Evolutionary conservation across 768 basidiomycete species (phyloP).

Genomic region (Boletus edulis): DNA sequence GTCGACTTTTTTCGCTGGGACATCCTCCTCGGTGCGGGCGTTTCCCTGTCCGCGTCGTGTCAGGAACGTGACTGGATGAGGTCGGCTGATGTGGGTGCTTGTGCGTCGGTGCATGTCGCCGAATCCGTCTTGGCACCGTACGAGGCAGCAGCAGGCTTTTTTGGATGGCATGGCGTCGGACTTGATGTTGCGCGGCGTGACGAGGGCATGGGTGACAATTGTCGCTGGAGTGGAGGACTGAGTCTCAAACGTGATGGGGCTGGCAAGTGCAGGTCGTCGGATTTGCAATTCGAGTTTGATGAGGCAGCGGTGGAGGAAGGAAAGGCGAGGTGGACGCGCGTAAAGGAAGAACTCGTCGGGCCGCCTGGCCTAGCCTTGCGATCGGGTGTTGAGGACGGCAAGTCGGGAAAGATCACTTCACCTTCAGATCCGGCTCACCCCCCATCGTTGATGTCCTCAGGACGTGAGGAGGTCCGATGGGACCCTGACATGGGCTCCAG

Average conservation of each 20-base stretch:
- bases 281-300: conserved; percentile 14
- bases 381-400: neutral
- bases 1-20: conserved; percentile 30
- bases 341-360: conserved; percentile 22
- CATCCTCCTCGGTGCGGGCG: neutral
- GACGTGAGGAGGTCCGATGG: conserved; percentile 11
- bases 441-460: neutral
- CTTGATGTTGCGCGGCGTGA: conserved; percentile 3
- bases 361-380: conserved; percentile 11
- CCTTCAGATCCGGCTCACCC: neutral
- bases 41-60: neutral
- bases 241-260: neutral
- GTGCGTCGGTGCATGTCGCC: conserved; percentile 10
- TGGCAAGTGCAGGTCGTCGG: neutral
- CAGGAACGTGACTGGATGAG: neutral
- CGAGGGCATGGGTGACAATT: neutral
- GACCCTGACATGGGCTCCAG: conserved; percentile 6
- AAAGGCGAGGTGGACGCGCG: conserved; percentile 16
- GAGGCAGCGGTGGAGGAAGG: conserved; percentile 26
- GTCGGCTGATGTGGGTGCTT: neutral
- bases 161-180: conserved; percentile 27
- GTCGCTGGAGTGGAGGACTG: neutral
- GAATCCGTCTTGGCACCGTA: conserved; percentile 24
- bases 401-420: neutral
- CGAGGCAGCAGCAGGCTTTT: conserved; percentile 29